Base-by-base conservation (phyloP, 2,329 filamentous ascomycete genomes). In the Ceratocystis harringtonii region DNA sequence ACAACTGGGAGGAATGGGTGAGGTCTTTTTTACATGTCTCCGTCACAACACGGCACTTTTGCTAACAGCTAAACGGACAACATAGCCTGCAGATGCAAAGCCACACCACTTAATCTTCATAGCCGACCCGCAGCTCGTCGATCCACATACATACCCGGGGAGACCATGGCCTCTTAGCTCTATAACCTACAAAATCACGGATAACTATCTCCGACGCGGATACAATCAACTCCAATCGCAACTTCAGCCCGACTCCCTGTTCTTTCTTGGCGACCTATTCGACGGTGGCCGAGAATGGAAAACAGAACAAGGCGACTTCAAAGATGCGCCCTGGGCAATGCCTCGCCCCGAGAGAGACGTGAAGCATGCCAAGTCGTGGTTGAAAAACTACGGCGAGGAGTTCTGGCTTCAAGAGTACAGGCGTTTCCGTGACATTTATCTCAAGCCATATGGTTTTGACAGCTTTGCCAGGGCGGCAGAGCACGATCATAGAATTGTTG, bases 261-360 rank as follows among this genome's bases (percentile, higher is more conserved):
- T 96, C 72, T 97, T 99, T 72, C 78, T 99, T 0, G 94, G 94
- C 6, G 94, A 99, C 72, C 78, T 99, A 0, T 96, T 99, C 71
- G 94, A 99, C 72, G 94, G 94, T 3, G 94, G 94, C 7, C 83
- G 94, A 70, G 94, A 99, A 78, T 99, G 94, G 94, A 88, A 86
- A 70, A 92, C 92, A 12, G 77, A 75, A 1, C 79, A 79, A 28
- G 86, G 83, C 55, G 74, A 79, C 58, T 84, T 84, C 63, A 75
- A 79, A 28, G 84, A 87, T 69, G 82, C 82, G 0, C 77, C 78
- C 68, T 86, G 84, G 84, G 79, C 80, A 25, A 75, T 75, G 36
- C 76, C 75, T 2, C 77, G 79, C 50, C 81, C 83, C 1, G 75
- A 76, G 5, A 73, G 77, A 45, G 84, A 87, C 72, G 74, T 78